Percentiles rank a stretch among this genome's conserved stretches.
Evolutionary conservation across 805 yeast species (phyloP).

Genomic region (Candida coleopterorum): DNA sequence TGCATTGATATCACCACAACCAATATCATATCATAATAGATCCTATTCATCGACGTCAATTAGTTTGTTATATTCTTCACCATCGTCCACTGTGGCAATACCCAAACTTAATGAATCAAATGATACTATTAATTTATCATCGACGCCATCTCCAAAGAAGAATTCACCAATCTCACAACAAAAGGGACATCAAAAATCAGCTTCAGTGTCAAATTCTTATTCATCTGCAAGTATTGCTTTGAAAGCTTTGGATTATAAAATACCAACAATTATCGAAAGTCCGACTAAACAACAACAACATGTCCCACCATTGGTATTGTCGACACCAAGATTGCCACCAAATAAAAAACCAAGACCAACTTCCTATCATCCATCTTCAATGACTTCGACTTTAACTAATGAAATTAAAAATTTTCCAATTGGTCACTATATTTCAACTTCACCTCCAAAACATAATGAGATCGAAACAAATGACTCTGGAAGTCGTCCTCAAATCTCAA

Average conservation of each 20-base stretch:
- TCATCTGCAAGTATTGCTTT: conserved; percentile 63
- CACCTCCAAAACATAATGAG: conserved; percentile 30
- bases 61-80: conserved; percentile 47
- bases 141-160: conserved; percentile 10
- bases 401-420: conserved; percentile 28
- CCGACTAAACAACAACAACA: conserved; percentile 20
- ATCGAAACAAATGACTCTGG: conserved; percentile 9
- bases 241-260: conserved; percentile 69
- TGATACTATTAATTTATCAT: conserved; percentile 4
- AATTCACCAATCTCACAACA: conserved; percentile 18
- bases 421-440: conserved; percentile 34
- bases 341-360: conserved; percentile 74
- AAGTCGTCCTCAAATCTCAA: conserved; percentile 12
- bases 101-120: conserved; percentile 18
- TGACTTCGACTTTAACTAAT: conserved; percentile 24
- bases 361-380: conserved; percentile 70
- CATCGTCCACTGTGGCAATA: conserved; percentile 55
- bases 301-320: conserved; percentile 11
- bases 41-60: conserved; percentile 31
- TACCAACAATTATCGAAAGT: conserved; percentile 45
- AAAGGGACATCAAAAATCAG: conserved; percentile 28
- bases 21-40: conserved; percentile 20
- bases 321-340: conserved; percentile 37
- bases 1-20: conserved; percentile 24
- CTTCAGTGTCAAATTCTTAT: conserved; percentile 29